A percentile compares a stretch with the other conserved stretches of the same genome.
phyloP scores from a whole-genome alignment of 352 stramenopile species.

The Pythium periplocum region DNA sequence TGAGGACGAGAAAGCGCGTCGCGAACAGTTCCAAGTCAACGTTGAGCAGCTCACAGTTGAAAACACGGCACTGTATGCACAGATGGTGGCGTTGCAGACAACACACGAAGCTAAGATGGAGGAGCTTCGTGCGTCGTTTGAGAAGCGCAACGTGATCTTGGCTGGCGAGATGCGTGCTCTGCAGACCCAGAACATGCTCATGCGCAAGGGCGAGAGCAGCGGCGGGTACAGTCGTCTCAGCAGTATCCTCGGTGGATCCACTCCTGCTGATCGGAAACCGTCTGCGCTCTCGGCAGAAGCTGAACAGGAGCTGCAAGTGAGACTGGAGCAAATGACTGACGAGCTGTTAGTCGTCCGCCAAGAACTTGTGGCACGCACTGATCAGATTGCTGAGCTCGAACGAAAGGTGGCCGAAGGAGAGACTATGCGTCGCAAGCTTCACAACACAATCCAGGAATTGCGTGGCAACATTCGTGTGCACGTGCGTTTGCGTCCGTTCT shows the following conservation, averaged over 20 bases:
- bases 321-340: conserved; percentile 67
- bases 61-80: conserved; percentile 80
- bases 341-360: conserved; percentile 55
- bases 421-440: conserved; percentile 90
- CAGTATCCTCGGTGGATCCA: conserved; percentile 4
- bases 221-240: conserved; percentile 4
- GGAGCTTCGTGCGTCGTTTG: conserved; percentile 56
- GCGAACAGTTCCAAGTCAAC: conserved; percentile 85
- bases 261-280: conserved; percentile 7
- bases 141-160: conserved; percentile 68
- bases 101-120: conserved; percentile 82
- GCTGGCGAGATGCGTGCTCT: conserved; percentile 71
- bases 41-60: conserved; percentile 82
- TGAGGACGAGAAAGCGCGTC: conserved; percentile 70
- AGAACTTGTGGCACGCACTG: conserved; percentile 53
- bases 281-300: conserved; percentile 23
- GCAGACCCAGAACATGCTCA: conserved; percentile 70
- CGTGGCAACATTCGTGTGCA: conserved; percentile 99
- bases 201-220: conserved; percentile 30
- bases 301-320: conserved; percentile 37
- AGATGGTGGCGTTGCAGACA: conserved; percentile 82
- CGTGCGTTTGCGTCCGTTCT: conserved; percentile 90
- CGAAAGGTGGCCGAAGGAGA: conserved; percentile 55
- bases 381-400: conserved; percentile 67
- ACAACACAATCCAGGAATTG: conserved; percentile 99